Percentiles rank a stretch among this genome's conserved stretches.
Conservation (phyloP, 108 stramenopile genomes). For the Cyclotella kingstonii region DNA sequence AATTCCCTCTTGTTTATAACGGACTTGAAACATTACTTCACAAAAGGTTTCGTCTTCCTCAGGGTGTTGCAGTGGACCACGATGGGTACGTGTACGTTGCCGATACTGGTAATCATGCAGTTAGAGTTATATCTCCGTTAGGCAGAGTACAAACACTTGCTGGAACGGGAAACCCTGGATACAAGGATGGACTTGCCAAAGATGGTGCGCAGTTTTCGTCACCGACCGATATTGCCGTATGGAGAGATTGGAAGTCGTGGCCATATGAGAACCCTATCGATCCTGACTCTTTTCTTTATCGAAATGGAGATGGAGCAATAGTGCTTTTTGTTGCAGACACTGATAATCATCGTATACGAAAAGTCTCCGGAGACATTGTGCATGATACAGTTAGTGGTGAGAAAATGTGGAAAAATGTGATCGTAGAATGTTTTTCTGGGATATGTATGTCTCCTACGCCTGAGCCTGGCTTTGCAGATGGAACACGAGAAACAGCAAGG, state of each 20-base stretch:
- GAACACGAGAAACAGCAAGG: slow-evolving; percentile 42
- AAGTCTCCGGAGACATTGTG: slow-evolving; percentile 37
- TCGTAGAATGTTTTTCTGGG: slow-evolving; percentile 57
- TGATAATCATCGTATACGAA: slow-evolving; percentile 77
- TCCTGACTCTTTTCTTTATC: slow-evolving; percentile 41
- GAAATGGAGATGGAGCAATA: slow-evolving; percentile 38
- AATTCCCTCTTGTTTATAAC: background rate
- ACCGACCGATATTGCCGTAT: slow-evolving; percentile 68
- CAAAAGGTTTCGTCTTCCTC: slow-evolving; percentile 56
- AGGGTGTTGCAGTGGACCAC: slow-evolving; percentile 78
- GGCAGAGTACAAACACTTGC: slow-evolving; percentile 73
- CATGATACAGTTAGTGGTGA: slow-evolving; percentile 27
- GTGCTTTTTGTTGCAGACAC: slow-evolving; percentile 71
- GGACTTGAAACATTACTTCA: background rate
- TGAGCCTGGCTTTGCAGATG: slow-evolving; percentile 73
- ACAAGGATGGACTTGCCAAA: slow-evolving; percentile 37
- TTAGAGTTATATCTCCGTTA: slow-evolving; percentile 57
- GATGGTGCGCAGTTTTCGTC: slow-evolving; percentile 58
- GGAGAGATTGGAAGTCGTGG: slow-evolving; percentile 64
- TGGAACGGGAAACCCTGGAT: slow-evolving; percentile 46
- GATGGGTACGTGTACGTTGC: slow-evolving; percentile 84
- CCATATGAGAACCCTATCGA: slow-evolving; percentile 35
- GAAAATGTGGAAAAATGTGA: slow-evolving; percentile 46
- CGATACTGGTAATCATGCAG: slow-evolving; percentile 85
- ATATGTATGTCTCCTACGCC: slow-evolving; percentile 45